Conservation (phyloP, 805 yeast genomes). For the Torulaspora indica region DNA sequence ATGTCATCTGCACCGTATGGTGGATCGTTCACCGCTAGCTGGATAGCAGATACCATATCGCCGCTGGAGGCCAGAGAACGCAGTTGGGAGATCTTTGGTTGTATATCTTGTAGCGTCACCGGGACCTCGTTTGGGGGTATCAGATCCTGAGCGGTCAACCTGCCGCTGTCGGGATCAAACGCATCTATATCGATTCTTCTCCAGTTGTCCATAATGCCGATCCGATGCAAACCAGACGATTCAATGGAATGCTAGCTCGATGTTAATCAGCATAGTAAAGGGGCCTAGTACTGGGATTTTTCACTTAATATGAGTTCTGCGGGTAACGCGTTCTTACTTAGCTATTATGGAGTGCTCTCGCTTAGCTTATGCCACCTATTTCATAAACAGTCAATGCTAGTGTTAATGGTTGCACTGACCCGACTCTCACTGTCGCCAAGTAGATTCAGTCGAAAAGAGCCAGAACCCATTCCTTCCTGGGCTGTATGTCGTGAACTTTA, state of each 20-base stretch:
- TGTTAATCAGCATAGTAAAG: neutral
- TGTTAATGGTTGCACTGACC: too few relatives aligned
- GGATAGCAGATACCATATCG: slow-evolving; percentile 61
- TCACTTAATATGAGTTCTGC: neutral
- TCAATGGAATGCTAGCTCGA: neutral
- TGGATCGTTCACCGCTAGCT: slow-evolving; percentile 59
- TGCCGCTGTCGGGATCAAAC: slow-evolving; percentile 71
- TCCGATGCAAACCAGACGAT: neutral
- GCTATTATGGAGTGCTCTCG: too few relatives aligned
- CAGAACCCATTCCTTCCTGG: too few relatives aligned
- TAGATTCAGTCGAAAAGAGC: too few relatives aligned
- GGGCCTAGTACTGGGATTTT: slow-evolving; percentile 1
- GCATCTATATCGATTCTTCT: slow-evolving; percentile 94
- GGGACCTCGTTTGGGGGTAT: slow-evolving; percentile 50
- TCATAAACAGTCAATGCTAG: too few relatives aligned
- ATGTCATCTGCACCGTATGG: slow-evolving; percentile 74
- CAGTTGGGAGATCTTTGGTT: slow-evolving; percentile 49
- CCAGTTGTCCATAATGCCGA: slow-evolving; percentile 60
- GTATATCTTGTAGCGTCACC: slow-evolving; percentile 51
- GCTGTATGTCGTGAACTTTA: too few relatives aligned
- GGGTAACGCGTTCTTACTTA: too few relatives aligned
- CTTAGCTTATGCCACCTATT: too few relatives aligned
- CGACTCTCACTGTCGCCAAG: too few relatives aligned
- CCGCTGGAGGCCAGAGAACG: slow-evolving; percentile 68
- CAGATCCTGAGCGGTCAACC: slow-evolving; percentile 59